Evolutionary conservation across 2,329 filamentous ascomycete species (phyloP).

Genomic region (Pseudocercospora cruenta): DNA sequence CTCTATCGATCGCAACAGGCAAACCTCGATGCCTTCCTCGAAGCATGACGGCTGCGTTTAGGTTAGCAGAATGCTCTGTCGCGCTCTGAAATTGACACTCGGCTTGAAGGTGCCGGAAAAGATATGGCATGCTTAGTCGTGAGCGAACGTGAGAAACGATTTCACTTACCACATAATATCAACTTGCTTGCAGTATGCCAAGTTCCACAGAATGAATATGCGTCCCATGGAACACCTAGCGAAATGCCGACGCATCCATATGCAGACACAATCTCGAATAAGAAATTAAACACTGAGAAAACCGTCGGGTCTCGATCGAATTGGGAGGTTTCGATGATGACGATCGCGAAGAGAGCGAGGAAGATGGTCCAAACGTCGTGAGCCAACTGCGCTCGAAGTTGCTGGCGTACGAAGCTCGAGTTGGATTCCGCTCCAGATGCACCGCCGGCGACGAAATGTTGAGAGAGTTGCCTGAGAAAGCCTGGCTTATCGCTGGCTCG

Average conservation of each 20-base stretch:
- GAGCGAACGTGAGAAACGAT: too few relatives aligned
- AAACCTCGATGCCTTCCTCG: slow-evolving; percentile 59
- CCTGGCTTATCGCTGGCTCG: slow-evolving; percentile 1
- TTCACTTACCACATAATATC: slow-evolving; percentile 57
- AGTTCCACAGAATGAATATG: slow-evolving; percentile 53
- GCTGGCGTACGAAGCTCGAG: slow-evolving; percentile 45
- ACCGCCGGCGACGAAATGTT: slow-evolving; percentile 21
- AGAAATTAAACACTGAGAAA: slow-evolving; percentile 50
- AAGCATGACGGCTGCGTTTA: slow-evolving; percentile 61
- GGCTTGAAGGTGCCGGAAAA: too few relatives aligned
- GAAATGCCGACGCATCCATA: slow-evolving; percentile 52
- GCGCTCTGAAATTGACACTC: too few relatives aligned
- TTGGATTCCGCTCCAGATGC: slow-evolving; percentile 33
- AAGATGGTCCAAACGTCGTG: slow-evolving; percentile 53
- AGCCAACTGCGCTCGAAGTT: slow-evolving; percentile 51
- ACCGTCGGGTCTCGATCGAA: slow-evolving; percentile 42
- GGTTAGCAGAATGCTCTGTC: too few relatives aligned
- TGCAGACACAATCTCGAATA: slow-evolving; percentile 50
- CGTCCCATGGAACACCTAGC: slow-evolving; percentile 49
- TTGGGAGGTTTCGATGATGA: slow-evolving; percentile 46
- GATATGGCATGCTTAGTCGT: too few relatives aligned
- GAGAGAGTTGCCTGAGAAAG: slow-evolving; percentile 19
- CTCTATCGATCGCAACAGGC: slow-evolving; percentile 58
- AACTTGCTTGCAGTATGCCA: slow-evolving; percentile 56
- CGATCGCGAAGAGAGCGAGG: slow-evolving; percentile 51